Evolutionary conservation across 2,329 filamentous ascomycete genomes (phyloP).

Genomic region (Calonectria leucothoes): DNA sequence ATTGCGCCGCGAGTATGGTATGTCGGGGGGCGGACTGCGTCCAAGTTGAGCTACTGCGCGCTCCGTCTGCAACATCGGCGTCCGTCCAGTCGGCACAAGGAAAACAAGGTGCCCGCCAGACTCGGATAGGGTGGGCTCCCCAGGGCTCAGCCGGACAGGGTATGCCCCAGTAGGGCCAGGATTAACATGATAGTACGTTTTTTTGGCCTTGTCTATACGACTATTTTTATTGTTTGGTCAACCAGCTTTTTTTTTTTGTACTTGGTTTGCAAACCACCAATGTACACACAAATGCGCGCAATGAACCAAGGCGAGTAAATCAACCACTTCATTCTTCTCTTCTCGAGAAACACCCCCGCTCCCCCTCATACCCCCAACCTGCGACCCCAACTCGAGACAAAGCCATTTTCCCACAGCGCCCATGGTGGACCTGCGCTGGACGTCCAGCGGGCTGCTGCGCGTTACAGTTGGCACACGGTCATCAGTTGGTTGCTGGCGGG

Average conservation of each 20-base stretch:
- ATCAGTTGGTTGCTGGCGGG: conserved; percentile 23
- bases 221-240: conserved; percentile 24
- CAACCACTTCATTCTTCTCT: conserved; percentile 6
- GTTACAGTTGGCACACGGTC: conserved; percentile 25
- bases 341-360: not conserved
- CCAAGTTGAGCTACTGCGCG: not conserved
- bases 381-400: conserved; percentile 16
- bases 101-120: conserved; percentile 4
- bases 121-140: not conserved
- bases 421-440: not conserved
- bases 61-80: not conserved
- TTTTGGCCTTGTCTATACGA: conserved; percentile 16
- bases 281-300: not conserved
- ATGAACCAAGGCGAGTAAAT: not conserved
- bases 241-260: not conserved
- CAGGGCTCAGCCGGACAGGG: conserved; percentile 35
- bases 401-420: not conserved
- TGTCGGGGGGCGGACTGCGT: conserved; percentile 1
- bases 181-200: conserved; percentile 14
- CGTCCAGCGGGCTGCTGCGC: conserved; percentile 8
- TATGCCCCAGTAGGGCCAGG: conserved; percentile 13
- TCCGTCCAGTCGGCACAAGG: not conserved
- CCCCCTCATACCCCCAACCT: not conserved
- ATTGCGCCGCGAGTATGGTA: not conserved
- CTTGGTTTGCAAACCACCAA: not conserved